Evolutionary conservation across 2,329 filamentous ascomycete species (phyloP).

Genomic region (Phialophora chinensis): DNA sequence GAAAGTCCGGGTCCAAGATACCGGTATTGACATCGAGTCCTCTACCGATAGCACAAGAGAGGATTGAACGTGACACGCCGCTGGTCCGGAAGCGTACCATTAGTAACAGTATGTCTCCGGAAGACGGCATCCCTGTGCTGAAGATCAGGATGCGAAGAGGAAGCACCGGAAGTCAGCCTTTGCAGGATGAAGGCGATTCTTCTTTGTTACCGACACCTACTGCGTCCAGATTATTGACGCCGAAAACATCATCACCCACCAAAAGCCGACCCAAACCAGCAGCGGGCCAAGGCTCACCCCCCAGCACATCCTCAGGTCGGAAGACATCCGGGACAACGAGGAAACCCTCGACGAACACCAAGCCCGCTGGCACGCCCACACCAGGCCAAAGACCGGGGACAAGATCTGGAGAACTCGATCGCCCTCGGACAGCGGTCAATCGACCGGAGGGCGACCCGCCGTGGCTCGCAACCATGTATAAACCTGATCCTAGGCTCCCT

Average conservation of each 20-base stretch:
- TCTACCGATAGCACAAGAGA: conserved; percentile 72
- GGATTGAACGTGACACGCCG: conserved; percentile 75
- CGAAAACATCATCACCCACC: conserved; percentile 40
- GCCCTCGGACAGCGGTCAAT: conserved; percentile 62
- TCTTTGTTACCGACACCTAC: conserved; percentile 35
- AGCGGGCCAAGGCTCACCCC: conserved; percentile 39
- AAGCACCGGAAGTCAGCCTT: conserved; percentile 41
- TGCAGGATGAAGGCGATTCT: conserved; percentile 31
- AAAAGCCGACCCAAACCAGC: conserved; percentile 42
- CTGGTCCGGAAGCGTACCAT: conserved; percentile 65
- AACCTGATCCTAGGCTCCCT: conserved; percentile 89
- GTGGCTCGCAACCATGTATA: conserved; percentile 94
- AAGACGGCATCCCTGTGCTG: conserved; percentile 63
- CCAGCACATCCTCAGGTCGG: conserved; percentile 41
- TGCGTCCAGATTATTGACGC: conserved; percentile 30
- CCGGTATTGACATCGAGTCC: conserved; percentile 83
- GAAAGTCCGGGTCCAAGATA: conserved; percentile 77
- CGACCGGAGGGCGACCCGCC: conserved; percentile 92
- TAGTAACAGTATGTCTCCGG: conserved; percentile 64
- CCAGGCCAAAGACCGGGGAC: conserved; percentile 65
- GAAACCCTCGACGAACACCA: conserved; percentile 47
- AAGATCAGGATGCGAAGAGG: conserved; percentile 69
- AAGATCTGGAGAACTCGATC: conserved; percentile 61
- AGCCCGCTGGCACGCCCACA: conserved; percentile 46
- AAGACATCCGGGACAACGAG: conserved; percentile 50